These are phyloP conservation scores for Trichoderma virens DNA, from an alignment of 495 filamentous ascomycete genomes.

Conservation along the genomic window DNA sequence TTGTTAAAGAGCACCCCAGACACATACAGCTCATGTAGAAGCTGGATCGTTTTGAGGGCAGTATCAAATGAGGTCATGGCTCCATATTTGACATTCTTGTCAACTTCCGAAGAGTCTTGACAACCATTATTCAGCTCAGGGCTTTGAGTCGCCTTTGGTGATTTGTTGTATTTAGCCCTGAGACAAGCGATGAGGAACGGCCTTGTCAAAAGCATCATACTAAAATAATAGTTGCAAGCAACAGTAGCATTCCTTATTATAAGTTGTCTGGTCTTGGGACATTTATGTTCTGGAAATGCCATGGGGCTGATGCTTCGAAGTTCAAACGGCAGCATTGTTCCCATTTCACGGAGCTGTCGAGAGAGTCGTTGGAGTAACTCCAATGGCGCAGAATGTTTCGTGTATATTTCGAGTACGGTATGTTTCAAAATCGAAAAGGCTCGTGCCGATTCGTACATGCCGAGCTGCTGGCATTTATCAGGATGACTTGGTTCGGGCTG, in stretches of 20 bases:
- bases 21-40: not conserved
- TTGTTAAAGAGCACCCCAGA: not conserved
- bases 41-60: not conserved
- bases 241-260: not conserved
- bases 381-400: not conserved
- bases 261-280: not conserved
- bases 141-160: not conserved
- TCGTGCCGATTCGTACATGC: not conserved
- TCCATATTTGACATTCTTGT: not conserved
- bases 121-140: not conserved
- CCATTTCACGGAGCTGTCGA: not conserved
- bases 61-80: not conserved
- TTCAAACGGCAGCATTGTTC: not conserved
- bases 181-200: not conserved
- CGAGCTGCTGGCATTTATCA: not conserved
- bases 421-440: not conserved
- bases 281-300: not conserved
- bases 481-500: not conserved
- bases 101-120: not conserved
- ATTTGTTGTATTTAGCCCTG: not conserved
- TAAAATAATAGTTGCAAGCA: not conserved
- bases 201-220: not conserved
- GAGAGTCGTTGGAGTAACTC: not conserved
- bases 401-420: not conserved
- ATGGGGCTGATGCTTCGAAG: not conserved